phyloP scores from a whole-genome alignment of 2,329 filamentous ascomycete species.

The Penicillium sp. region DNA sequence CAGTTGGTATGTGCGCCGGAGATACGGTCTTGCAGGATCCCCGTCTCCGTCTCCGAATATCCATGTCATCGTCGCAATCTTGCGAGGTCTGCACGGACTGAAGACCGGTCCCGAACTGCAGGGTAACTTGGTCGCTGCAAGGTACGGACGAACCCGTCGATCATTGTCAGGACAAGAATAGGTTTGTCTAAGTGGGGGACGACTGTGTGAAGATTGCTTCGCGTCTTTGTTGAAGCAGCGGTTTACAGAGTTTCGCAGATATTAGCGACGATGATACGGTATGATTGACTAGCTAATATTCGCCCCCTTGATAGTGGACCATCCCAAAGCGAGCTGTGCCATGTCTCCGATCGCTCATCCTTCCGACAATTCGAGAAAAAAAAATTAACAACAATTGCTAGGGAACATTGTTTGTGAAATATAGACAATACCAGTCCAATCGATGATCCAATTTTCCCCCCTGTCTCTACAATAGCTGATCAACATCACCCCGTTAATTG shows the following conservation, averaged over 20 bases:
- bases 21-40: neutral
- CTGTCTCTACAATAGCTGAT: neutral
- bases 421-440: neutral
- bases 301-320: neutral
- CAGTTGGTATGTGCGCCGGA: neutral
- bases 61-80: neutral
- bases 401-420: neutral
- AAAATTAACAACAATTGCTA: neutral
- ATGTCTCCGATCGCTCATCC: neutral
- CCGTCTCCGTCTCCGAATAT: neutral
- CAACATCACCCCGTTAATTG: neutral
- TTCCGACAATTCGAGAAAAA: neutral
- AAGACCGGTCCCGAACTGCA: constrained; percentile 17
- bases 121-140: constrained; percentile 30
- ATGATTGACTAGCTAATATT: neutral
- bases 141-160: constrained; percentile 35
- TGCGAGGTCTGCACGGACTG: constrained; percentile 4
- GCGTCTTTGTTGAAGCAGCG: neutral
- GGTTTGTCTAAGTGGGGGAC: neutral
- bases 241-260: neutral
- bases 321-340: neutral
- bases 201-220: neutral
- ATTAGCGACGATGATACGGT: neutral
- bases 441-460: neutral
- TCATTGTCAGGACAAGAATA: constrained; percentile 13